phyloP scores from a whole-genome alignment of 2,329 filamentous ascomycete genomes.

The Colletotrichum lini region DNA sequence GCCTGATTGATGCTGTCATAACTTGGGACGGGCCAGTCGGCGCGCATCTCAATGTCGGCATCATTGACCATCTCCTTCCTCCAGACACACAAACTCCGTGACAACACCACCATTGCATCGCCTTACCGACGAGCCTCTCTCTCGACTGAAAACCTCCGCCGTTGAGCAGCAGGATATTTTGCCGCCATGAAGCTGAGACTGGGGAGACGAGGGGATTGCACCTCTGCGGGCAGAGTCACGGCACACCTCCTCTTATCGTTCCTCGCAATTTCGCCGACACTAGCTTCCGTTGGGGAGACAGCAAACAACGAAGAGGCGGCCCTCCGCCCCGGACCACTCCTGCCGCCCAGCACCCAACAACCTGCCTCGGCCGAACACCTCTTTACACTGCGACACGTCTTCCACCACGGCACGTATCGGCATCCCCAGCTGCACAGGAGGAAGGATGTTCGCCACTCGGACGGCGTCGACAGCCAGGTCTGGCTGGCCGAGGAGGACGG shows the following conservation, averaged over 20 bases:
- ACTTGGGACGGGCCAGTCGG: constrained; percentile 26
- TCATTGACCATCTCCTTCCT: constrained; percentile 28
- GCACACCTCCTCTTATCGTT: constrained; percentile 76
- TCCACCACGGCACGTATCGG: constrained; percentile 88
- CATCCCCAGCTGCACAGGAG: constrained; percentile 84
- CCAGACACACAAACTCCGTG: constrained; percentile 2
- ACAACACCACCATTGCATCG: background rate
- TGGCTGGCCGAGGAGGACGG: constrained; percentile 75
- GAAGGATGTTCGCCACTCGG: constrained; percentile 75
- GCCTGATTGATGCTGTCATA: constrained; percentile 44
- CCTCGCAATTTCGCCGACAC: constrained; percentile 70
- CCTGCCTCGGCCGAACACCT: constrained; percentile 68
- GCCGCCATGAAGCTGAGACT: constrained; percentile 28
- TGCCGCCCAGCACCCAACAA: constrained; percentile 59
- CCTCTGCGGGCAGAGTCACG: constrained; percentile 74
- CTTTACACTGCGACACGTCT: constrained; percentile 87
- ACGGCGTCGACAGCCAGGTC: constrained; percentile 65
- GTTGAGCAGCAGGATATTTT: background rate
- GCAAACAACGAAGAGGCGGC: constrained; percentile 57
- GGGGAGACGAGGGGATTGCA: constrained; percentile 53
- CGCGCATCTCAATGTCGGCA: constrained; percentile 34
- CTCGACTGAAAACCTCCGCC: background rate
- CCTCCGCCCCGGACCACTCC: constrained; percentile 56
- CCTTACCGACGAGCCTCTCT: background rate
- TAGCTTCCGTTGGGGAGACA: constrained; percentile 52